Conservation (phyloP, 352 stramenopile genomes). For the Pythium volutum region DNA sequence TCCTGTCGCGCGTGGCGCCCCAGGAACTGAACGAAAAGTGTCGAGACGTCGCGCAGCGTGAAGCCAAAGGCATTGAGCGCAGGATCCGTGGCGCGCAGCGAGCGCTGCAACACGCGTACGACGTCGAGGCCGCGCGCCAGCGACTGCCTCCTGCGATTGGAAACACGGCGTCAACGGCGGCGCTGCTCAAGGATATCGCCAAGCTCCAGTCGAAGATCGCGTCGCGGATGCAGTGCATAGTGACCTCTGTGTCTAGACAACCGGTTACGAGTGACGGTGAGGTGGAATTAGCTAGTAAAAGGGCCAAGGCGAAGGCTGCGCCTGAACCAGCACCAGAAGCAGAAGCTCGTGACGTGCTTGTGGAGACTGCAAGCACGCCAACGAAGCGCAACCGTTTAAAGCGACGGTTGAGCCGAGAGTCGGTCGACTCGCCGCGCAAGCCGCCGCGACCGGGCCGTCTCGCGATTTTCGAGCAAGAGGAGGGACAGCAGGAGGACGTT, state of each 20-base stretch:
- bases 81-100: not conserved
- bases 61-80: not conserved
- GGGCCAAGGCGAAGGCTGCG: not conserved
- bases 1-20: conserved; percentile 20
- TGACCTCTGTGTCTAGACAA: not conserved
- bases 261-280: not conserved
- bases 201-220: conserved; percentile 1
- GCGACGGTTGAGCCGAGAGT: conserved; percentile 7
- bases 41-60: not conserved
- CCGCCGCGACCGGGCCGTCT: conserved; percentile 12
- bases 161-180: not conserved
- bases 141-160: not conserved
- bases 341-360: not conserved
- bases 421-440: conserved; percentile 15
- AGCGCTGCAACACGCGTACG: conserved; percentile 15
- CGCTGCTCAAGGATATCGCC: conserved; percentile 8
- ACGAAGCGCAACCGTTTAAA: not conserved
- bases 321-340: not conserved
- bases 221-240: not conserved
- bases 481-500: not conserved
- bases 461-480: conserved; percentile 1
- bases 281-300: not conserved
- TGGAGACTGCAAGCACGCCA: not conserved
- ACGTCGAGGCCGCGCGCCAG: conserved; percentile 14
- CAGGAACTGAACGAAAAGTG: conserved; percentile 15